A percentile compares a stretch with the other conserved stretches of the same genome.
Evolutionary conservation across 441 rosid genomes (phyloP).

Genomic region (Populus trichocarpa): DNA sequence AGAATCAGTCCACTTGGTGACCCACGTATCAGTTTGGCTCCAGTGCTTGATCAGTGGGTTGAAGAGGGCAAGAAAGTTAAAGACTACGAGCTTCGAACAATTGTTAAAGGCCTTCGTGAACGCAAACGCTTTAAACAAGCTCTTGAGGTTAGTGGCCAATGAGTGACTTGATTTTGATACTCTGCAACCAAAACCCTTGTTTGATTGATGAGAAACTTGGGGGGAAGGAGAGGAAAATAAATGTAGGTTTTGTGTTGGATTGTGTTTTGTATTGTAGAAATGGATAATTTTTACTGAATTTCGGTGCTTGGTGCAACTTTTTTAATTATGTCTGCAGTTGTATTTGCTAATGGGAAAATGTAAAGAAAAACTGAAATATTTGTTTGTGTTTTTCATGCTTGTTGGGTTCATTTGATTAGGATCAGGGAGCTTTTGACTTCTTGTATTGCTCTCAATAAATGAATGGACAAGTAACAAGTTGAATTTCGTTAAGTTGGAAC

Average conservation of each 20-base stretch:
- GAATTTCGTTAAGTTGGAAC: not conserved
- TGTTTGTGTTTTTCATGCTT: not conserved
- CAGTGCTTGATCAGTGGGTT: slow-evolving; percentile 49
- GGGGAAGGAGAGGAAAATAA: not conserved
- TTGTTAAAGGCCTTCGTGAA: slow-evolving; percentile 34
- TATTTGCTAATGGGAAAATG: not conserved
- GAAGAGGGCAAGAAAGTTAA: slow-evolving; percentile 25
- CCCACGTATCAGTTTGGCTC: slow-evolving; percentile 32
- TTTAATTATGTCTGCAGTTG: not conserved
- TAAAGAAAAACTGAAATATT: not conserved
- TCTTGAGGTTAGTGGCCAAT: slow-evolving; percentile 28
- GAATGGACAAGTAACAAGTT: not conserved
- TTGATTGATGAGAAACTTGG: not conserved
- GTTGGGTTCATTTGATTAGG: not conserved
- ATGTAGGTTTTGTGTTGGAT: not conserved
- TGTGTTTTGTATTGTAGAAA: not conserved
- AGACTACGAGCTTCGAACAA: slow-evolving; percentile 19
- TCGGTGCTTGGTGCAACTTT: not conserved
- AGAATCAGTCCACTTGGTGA: slow-evolving; percentile 41
- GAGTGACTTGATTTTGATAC: not conserved
- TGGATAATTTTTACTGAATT: not conserved
- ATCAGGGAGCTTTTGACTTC: not conserved
- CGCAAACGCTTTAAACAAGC: slow-evolving; percentile 37
- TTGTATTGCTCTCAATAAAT: not conserved
- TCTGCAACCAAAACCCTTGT: not conserved